Conservation (phyloP, 768 basidiomycete genomes). For the Tricholoma flavovirens region DNA sequence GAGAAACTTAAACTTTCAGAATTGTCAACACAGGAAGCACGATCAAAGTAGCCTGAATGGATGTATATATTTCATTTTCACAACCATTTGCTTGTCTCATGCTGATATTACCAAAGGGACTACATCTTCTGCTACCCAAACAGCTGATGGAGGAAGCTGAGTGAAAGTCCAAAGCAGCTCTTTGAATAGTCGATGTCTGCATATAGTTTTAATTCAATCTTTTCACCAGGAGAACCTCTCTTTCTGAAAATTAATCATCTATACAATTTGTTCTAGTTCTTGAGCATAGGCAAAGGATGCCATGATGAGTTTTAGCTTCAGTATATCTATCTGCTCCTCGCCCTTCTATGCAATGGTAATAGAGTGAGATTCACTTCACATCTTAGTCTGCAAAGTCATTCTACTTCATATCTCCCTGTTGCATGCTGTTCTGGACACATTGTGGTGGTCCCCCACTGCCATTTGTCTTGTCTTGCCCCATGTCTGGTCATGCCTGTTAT, state of each 20-base stretch:
- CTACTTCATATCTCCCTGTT: too few relatives aligned
- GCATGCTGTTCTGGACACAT: too few relatives aligned
- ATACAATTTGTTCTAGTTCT: conserved; percentile 90
- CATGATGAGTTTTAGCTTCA: conserved; percentile 76
- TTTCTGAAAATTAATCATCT: conserved; percentile 35
- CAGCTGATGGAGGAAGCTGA: conserved; percentile 86
- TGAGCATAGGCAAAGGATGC: conserved; percentile 76
- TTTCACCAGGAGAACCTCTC: conserved; percentile 3
- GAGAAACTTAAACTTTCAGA: conserved; percentile 91
- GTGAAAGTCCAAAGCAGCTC: conserved; percentile 74
- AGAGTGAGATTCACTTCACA: conserved; percentile 78
- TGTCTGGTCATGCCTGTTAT: too few relatives aligned
- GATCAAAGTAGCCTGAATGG: conserved; percentile 85
- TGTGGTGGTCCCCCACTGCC: too few relatives aligned
- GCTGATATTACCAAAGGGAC: conserved; percentile 37
- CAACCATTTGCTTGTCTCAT: neutral
- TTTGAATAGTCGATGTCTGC: conserved; percentile 32
- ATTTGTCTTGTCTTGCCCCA: too few relatives aligned
- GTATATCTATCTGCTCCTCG: conserved; percentile 81
- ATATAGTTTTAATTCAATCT: conserved; percentile 5
- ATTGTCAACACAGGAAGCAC: conserved; percentile 78
- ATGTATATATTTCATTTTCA: conserved; percentile 41
- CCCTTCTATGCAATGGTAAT: conserved; percentile 72
- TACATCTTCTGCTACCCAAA: conserved; percentile 79
- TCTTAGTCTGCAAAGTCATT: too few relatives aligned